Evolutionary conservation across 2,329 filamentous ascomycete genomes (phyloP), one percentile per base, ranked within the genome.

Genomic region (Ophiosphaerella korrae): DNA sequence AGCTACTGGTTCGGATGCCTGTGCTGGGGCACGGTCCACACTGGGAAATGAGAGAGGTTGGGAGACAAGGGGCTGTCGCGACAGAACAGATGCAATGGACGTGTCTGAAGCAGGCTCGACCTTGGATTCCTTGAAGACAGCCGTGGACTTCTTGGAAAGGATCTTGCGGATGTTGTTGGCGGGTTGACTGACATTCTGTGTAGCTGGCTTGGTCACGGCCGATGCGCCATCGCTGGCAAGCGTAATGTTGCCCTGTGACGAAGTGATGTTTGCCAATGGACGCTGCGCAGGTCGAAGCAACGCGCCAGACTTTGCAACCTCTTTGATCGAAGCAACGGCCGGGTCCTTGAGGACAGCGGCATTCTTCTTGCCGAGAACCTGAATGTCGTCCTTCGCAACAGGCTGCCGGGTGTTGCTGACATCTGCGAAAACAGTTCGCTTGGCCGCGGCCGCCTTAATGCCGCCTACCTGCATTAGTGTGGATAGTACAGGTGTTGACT

Each of bases 381-480:
- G 77, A 33, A 78, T 78, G 63, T 88, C 85, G 70, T 88, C 85
- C 62, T 84, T 82, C 48, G 66, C 62, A 56, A 68, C 26, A 24
- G 62, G 65, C 38, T 67, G 64, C 45, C 67, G 68, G 39, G 82
- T 86, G 67, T 92, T 93, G 79, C 89, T 94, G 55, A 94, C 83
- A 71, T 96, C 92, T 42, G 84, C 89, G 74, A 95, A 92, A 11
- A 86, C 90, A 55, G 87, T 86, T 60, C 92, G 86, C 78, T 92
- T 94, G 48, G 86, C 80, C 50, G 84, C 80, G 43, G 83, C 80
- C 46, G 81, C 81, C 73, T 87, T 90, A 58, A 87, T 74, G 34
- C 78, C 80, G 50, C 77, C 80, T 42, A 78, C 80, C 55, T 81
- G 77, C 53, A 81, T 70, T 52, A 83, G 66, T 61, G 79, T 79